phyloP scores from a whole-genome alignment of 2,329 filamentous ascomycete genomes.

The Sporothrix mexicana region DNA sequence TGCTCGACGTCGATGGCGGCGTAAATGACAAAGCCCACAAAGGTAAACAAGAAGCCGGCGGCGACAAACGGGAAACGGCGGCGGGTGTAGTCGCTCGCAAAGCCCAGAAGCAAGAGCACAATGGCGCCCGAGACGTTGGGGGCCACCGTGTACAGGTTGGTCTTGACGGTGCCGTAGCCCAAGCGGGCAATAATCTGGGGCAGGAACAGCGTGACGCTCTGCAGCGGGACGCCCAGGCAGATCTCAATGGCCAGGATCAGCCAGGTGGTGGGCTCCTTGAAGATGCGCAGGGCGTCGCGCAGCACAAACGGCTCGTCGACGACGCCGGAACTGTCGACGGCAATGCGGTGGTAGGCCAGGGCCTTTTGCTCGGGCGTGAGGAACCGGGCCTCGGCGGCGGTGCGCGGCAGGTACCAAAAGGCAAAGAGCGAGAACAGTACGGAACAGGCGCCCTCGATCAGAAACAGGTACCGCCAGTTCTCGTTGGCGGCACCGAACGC shows the following conservation, averaged over 20 bases:
- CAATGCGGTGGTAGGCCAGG: conserved; percentile 75
- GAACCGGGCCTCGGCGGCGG: conserved; percentile 65
- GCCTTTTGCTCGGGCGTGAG: conserved; percentile 68
- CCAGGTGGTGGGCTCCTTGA: conserved; percentile 56
- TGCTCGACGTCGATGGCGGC: conserved; percentile 65
- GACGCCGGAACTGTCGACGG: conserved; percentile 72
- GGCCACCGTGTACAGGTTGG: conserved; percentile 81
- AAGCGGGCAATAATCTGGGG: conserved; percentile 39
- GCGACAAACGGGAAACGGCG: conserved; percentile 76
- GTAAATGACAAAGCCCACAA: conserved; percentile 79
- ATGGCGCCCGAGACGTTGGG: conserved; percentile 77
- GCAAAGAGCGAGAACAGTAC: conserved; percentile 68
- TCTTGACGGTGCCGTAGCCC: conserved; percentile 54
- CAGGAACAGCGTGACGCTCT: conserved; percentile 51
- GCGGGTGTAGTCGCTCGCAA: conserved; percentile 69
- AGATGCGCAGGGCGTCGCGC: conserved; percentile 57
- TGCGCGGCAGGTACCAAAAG: conserved; percentile 70
- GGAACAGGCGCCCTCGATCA: conserved; percentile 63
- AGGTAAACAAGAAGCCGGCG: conserved; percentile 74
- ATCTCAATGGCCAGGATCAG: conserved; percentile 61
- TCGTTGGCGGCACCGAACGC: conserved; percentile 46
- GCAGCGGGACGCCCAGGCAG: conserved; percentile 64
- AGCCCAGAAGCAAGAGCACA: conserved; percentile 75
- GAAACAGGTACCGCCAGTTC: conserved; percentile 58
- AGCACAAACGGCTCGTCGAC: conserved; percentile 61